Evolutionary conservation across 768 basidiomycete genomes (phyloP), one percentile per base, ranked within the genome.

Genomic region (Lactarius sanguifluus): DNA sequence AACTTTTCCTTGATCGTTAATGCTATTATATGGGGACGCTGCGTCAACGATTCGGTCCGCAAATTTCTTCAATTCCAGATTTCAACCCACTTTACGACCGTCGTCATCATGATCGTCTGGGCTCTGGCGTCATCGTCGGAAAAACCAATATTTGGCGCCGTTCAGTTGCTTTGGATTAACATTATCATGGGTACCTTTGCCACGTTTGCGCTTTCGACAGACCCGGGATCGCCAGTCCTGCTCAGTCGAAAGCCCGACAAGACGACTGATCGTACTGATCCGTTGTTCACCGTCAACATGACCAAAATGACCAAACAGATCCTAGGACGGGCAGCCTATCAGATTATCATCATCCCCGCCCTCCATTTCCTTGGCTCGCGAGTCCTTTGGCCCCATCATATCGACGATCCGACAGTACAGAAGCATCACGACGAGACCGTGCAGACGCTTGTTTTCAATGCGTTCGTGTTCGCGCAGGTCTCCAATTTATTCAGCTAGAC

Each of bases 241-340:
- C 86, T 98, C 52, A 82, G 96, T 64, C 88, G 96, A 72, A 91
- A 92, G 75, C 97, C 97, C 3, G 95, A 98, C 76, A 87, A 85
- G 79, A 92, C 92, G 78, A 86, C 84, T 1, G n/a, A n/a, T n/a
- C n/a, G n/a, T n/a, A n/a, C n/a, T n/a, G 88, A 94, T 2, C 94
- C 96, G 2, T 78, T 99, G 59, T 96, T 99, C 81, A 86, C 86
- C 12, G 87, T 90, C 59, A 82, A 97, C 73, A 99, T 98, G 97
- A 89, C 94, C 83, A 98, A 96, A 81, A 99, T 98, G 97, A 89
- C 94, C 83, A 98, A 96, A 81, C 94, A 95, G 82, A 98, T 98
- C 64, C 62, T 94, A 57, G 83, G 91, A 64, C 97, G 98, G 76
- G 93, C 95, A 0, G 73, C 84, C 0, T 99, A 94, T 75, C 95